Conservation (phyloP, 1,284 basidiomycete species). For the Microbotryum silenes-acaulis region DNA sequence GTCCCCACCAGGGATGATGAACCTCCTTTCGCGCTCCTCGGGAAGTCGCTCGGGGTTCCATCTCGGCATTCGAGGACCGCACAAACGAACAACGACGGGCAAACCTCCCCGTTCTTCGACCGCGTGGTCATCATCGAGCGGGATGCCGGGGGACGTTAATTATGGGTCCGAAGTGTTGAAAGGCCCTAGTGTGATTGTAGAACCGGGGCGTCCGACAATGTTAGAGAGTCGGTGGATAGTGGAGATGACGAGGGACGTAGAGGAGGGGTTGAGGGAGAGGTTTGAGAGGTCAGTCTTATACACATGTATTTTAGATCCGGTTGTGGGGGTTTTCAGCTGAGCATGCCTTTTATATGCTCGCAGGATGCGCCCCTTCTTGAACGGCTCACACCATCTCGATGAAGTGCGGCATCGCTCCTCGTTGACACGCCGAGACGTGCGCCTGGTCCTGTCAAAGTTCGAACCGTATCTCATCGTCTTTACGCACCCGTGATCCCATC, state of each 20-base stretch:
- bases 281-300: slow-evolving; percentile 22
- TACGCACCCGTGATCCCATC: slow-evolving; percentile 12
- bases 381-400: slow-evolving; percentile 44
- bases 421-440: slow-evolving; percentile 29
- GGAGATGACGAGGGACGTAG: slow-evolving; percentile 72
- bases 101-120: too few species aligned
- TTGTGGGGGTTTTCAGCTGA: not conserved
- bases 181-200: slow-evolving; percentile 60
- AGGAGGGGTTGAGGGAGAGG: slow-evolving; percentile 36
- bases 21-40: slow-evolving; percentile 5
- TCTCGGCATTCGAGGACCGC: too few species aligned
- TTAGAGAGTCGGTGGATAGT: slow-evolving; percentile 69
- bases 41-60: slow-evolving; percentile 33
- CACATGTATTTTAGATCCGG: not conserved
- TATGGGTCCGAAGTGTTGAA: not conserved
- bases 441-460: slow-evolving; percentile 24
- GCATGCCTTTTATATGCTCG: not conserved
- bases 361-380: slow-evolving; percentile 48
- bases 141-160: slow-evolving; percentile 45
- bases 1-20: too few species aligned
- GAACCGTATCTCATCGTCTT: slow-evolving; percentile 30
- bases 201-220: slow-evolving; percentile 70
- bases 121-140: not conserved
- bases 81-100: too few species aligned
- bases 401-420: slow-evolving; percentile 32